Evolutionary conservation across 169 alveolate species (phyloP).

Genomic region (Toxoplasma gondii): DNA sequence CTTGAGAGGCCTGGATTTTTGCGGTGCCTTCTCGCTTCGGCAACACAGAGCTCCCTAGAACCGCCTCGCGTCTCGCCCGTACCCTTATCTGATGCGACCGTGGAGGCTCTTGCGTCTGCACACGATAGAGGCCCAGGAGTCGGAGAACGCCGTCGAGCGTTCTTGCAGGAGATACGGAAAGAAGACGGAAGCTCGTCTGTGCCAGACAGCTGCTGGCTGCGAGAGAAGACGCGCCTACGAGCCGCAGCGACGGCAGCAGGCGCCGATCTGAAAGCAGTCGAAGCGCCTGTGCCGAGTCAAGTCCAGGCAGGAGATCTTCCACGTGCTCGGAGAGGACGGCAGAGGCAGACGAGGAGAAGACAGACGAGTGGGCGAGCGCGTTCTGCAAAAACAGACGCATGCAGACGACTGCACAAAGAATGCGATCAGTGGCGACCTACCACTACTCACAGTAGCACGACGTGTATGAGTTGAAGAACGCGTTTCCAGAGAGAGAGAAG

Average conservation of each 20-base stretch:
- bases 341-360: neutral
- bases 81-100: slow-evolving; percentile 20
- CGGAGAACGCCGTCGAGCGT: neutral
- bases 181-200: neutral
- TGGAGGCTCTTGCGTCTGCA: slow-evolving; percentile 9
- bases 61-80: neutral
- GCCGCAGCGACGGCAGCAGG: slow-evolving; percentile 22
- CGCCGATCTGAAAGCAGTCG: neutral
- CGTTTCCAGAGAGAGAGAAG: too few relatives aligned
- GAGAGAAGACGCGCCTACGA: neutral
- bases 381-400: neutral
- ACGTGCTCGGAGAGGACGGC: neutral
- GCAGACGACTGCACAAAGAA: neutral
- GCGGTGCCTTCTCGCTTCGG: too few relatives aligned
- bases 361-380: neutral
- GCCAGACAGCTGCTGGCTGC: neutral
- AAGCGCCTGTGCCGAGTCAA: neutral
- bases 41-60: too few relatives aligned
- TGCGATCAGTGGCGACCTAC: too few relatives aligned
- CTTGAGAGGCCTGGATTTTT: too few relatives aligned
- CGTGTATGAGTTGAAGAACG: too few relatives aligned
- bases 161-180: neutral
- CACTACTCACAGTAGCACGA: too few relatives aligned
- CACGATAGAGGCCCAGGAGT: slow-evolving; percentile 9
- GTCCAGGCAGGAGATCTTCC: neutral